Conservation (phyloP, 129 eudicot genomes). For the Escallonia herrerae region DNA sequence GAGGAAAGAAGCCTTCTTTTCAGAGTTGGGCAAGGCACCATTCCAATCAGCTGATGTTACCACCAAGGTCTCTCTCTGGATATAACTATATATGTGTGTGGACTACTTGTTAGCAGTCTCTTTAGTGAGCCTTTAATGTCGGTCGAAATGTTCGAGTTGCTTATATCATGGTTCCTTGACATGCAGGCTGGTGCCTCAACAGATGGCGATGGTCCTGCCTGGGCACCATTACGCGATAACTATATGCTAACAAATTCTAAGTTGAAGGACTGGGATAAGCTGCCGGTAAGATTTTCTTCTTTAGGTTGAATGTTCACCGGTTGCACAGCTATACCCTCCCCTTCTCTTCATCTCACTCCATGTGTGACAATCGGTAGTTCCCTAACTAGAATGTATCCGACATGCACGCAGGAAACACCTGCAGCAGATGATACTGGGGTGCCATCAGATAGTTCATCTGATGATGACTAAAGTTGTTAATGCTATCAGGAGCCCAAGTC, state of each 20-base stretch:
- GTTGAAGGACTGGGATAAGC: constrained; percentile 83
- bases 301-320: not conserved
- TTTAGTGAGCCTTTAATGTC: not conserved
- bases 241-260: constrained; percentile 85
- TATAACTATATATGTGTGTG: not conserved
- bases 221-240: constrained; percentile 95
- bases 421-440: constrained; percentile 30
- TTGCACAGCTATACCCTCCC: not conserved
- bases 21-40: constrained; percentile 63
- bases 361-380: not conserved
- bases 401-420: constrained; percentile 26
- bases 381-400: not conserved
- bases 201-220: constrained; percentile 65
- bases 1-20: constrained; percentile 72
- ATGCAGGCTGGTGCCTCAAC: constrained; percentile 29
- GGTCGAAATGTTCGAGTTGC: not conserved
- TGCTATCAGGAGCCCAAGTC: not conserved
- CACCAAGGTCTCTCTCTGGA: constrained; percentile 20
- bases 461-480: constrained; percentile 20
- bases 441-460: constrained; percentile 40
- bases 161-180: not conserved
- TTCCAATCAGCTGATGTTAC: constrained; percentile 34
- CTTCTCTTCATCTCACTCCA: no score
- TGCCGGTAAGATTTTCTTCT: constrained; percentile 35
- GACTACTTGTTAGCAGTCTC: not conserved